These are phyloP conservation scores for Suillus plorans DNA, from an alignment of 768 basidiomycete species.

Conservation along the genomic window DNA sequence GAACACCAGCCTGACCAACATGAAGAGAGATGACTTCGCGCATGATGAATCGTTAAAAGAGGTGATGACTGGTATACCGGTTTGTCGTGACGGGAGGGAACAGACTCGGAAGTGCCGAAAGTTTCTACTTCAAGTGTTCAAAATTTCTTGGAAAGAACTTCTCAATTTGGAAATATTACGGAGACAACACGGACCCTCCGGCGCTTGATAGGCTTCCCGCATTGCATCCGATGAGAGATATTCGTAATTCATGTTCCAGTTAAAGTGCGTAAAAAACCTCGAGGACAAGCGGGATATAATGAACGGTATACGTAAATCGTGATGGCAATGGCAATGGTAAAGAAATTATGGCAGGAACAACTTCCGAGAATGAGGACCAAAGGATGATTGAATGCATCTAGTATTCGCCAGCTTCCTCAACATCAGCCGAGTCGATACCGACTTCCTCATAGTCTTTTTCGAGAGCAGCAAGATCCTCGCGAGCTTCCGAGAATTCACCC, in stretches of 20 bases:
- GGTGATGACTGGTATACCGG: constrained; percentile 6
- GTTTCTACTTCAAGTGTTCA: constrained; percentile 1
- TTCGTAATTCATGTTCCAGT: constrained; percentile 15
- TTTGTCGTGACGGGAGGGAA: constrained; percentile 17
- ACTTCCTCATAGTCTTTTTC: constrained; percentile 97
- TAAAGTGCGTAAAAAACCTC: constrained; percentile 8
- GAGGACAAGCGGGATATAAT: constrained; percentile 30
- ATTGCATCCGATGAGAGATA: not conserved
- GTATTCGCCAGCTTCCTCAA: constrained; percentile 51
- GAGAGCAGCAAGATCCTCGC: constrained; percentile 99
- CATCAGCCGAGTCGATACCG: constrained; percentile 52
- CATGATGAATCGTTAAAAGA: constrained; percentile 43
- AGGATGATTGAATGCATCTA: constrained; percentile 25
- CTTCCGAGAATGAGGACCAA: constrained; percentile 24
- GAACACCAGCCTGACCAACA: constrained; percentile 96
- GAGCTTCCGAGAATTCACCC: constrained; percentile 98
- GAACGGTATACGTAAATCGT: constrained; percentile 36
- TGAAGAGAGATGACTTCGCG: constrained; percentile 96
- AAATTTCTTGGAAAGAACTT: constrained; percentile 20
- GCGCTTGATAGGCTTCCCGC: not conserved
- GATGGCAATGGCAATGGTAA: constrained; percentile 14
- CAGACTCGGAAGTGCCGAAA: constrained; percentile 11
- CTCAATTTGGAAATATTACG: constrained; percentile 28
- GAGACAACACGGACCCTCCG: constrained; percentile 3
- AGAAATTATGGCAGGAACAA: constrained; percentile 30